Conservation (phyloP, 345 rosid species). For the Acer yangbiense region DNA sequence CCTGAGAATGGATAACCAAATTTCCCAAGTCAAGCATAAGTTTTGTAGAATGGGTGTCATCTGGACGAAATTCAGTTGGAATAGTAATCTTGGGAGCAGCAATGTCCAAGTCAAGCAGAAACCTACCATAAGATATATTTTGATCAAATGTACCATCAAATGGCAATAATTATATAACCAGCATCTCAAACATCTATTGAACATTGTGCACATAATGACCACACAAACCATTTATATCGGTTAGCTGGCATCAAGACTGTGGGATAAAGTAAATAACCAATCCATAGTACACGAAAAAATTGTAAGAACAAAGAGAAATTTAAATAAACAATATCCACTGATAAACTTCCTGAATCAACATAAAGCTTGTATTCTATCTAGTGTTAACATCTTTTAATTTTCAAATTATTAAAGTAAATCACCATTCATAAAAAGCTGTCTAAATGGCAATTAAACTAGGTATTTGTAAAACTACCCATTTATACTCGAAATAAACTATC, state of each 20-base stretch:
- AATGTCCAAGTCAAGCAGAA: constrained; percentile 91
- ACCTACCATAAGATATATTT: constrained; percentile 50
- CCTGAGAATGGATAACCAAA: constrained; percentile 87
- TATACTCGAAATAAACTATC: not conserved
- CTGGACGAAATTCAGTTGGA: constrained; percentile 87
- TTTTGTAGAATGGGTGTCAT: constrained; percentile 69
- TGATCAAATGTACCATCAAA: constrained; percentile 1
- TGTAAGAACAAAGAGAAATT: not conserved
- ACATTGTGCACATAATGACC: not conserved
- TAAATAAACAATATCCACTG: constrained; percentile 9
- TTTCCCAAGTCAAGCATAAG: constrained; percentile 97
- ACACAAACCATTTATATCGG: not conserved
- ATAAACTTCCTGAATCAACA: constrained; percentile 6
- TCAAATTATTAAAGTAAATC: not conserved
- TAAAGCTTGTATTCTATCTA: not conserved
- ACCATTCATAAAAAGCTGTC: not conserved
- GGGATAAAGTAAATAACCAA: not conserved
- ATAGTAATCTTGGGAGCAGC: constrained; percentile 99
- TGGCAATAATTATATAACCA: not conserved
- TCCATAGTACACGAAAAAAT: not conserved
- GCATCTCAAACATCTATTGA: constrained; percentile 1
- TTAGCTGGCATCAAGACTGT: not conserved
- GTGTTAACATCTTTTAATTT: not conserved
- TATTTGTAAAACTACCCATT: not conserved
- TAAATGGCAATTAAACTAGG: not conserved